Evolutionary conservation across 305 asterid species (phyloP), one percentile per base, ranked within the genome.

Genomic region (Coffea humblotiana): DNA sequence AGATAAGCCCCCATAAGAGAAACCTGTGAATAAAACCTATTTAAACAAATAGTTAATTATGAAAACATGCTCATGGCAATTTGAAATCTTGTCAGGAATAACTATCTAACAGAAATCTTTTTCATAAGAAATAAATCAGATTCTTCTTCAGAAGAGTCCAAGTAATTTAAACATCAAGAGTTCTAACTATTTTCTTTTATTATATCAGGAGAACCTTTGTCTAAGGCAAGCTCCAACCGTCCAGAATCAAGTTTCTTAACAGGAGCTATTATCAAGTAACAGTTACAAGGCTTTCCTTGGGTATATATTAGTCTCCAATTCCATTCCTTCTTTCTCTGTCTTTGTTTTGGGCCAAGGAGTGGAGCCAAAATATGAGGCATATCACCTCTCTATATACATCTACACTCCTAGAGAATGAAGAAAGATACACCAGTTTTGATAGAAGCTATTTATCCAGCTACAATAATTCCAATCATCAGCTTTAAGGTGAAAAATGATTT

Each of bases 1-100:
- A 78, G 99, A 95, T 85, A 92, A 87, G 74, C 99, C 99, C 78
- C 98, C 98, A 71, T 89, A 95, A 3, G 99, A 87, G 84, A 90
- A 95, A 79, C 99, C 99, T 81, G 98, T 93, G 93, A 95, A 95
- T 68, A 92, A 86, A 90, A 95, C 95, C 99, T 95, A 86, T 83
- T 87, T 78, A 84, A 90, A 90, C 83, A 86, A 82, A 73, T 70
- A 72, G 94, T 89, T 82, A 88, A 84, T 86, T 75, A 67, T 77
- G 79, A 79, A 64, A 60, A 85, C 72, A 37, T 82, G 80, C 63
- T 72, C 81, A 86, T 82, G 79, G 78, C 56, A 82, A 27, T 52
- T 73, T 37, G 8, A 64, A 65, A 18, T 12, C 27, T 72, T 37
- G 76, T 18, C 32, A 40, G 71, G n/a, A 40, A 66, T 63, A 19